Evolutionary conservation across 129 eudicot genomes (phyloP), one percentile per base, ranked within the genome.

Genomic region (Escallonia rubra): DNA sequence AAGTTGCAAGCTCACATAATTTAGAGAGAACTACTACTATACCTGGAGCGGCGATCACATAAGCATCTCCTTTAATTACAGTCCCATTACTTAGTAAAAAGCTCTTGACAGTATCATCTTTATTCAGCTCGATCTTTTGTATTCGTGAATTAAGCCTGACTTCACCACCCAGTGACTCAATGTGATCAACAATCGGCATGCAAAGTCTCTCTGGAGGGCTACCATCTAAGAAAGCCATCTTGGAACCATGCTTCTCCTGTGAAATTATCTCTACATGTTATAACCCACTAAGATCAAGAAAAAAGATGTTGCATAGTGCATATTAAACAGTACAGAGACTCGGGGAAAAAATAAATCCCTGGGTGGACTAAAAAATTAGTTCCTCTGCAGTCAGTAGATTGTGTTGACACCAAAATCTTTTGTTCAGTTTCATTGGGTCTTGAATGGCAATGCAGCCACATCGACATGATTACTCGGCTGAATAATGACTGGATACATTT

Each of bases 121-220:
- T 67, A 57, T 87, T 90, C 64, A 94, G 70, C 73, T 90, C 85
- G 39, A 94, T 87, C 77, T 85, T 90, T 73, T 87, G 85, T 61
- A 90, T 76, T 43, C 97, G 82, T 64, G 99, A 85, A 80, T 90
- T 85, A 50, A 94, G 90, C 60, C 77, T 77, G 51, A 89, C 97
- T 82, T 87, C 84, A 63, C 99, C 99, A 58, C 99, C 97, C 44
- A 70, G 78, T 50, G 97, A 90, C 70, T 75, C 76, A 40, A 94
- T 83, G 71, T 87, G 99, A 58, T 94, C 84, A 49, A 76, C 96
- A 41, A 90, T 81, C 34, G 99, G 99, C 96, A 64, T 79, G 85
- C 99, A 94, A 61, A 94, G 97, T 71, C 99, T 85, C 72, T 94
- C 99, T 50, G 99, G 97, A 50, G 99, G 99, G 59, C 83, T 94